Conservation (phyloP, 352 stramenopile genomes). For the Peronospora tabacina region DNA sequence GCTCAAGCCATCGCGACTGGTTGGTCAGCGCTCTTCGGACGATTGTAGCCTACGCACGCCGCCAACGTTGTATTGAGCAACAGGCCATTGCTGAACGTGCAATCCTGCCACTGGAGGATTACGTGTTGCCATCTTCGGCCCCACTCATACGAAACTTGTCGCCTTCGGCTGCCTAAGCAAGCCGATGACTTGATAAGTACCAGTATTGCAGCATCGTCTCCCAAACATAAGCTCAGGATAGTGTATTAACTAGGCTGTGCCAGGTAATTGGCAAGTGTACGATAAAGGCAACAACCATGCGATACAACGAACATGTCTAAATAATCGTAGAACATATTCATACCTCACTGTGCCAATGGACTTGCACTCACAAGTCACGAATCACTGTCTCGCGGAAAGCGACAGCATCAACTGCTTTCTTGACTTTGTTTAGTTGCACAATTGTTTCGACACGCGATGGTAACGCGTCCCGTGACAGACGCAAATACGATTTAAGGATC, state of each 20-base stretch:
- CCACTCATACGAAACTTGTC: conserved; percentile 4
- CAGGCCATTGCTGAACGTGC: conserved; percentile 63
- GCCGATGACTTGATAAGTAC: conserved; percentile 5
- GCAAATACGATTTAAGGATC: conserved; percentile 68
- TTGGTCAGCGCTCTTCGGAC: conserved; percentile 68
- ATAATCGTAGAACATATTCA: conserved; percentile 14
- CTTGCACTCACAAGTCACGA: conserved; percentile 23
- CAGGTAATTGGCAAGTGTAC: conserved; percentile 12
- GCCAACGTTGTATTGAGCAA: conserved; percentile 63
- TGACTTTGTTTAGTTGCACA: conserved; percentile 69
- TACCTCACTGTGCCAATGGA: not conserved
- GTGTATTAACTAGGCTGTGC: conserved; percentile 23
- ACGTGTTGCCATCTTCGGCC: conserved; percentile 4
- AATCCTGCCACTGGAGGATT: conserved; percentile 40
- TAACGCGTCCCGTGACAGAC: conserved; percentile 46
- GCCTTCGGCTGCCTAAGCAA: conserved; percentile 5
- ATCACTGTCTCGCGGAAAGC: conserved; percentile 20
- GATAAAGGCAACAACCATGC: conserved; percentile 13
- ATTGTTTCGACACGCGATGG: conserved; percentile 49
- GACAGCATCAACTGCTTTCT: conserved; percentile 35
- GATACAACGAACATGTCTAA: conserved; percentile 10
- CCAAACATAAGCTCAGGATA: conserved; percentile 28
- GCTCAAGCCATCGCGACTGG: conserved; percentile 71
- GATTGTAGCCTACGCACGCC: conserved; percentile 61
- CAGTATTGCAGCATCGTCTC: conserved; percentile 14